Evolutionary conservation across 2,329 filamentous ascomycete species (phyloP).

Genomic region (Allantophomopsis cytisporea): DNA sequence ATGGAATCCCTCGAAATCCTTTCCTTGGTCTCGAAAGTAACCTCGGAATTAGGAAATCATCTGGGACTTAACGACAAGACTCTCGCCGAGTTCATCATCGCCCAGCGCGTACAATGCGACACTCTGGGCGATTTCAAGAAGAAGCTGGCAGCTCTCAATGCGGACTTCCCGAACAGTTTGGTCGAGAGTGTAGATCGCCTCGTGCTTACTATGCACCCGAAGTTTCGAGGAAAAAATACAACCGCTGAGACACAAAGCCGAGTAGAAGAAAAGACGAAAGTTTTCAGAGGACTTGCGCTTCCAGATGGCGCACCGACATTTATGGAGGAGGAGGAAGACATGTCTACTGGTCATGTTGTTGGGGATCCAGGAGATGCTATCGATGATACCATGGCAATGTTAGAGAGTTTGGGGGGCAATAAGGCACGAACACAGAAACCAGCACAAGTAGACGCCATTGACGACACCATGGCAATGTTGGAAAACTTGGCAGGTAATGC

Average conservation of each 20-base stretch:
- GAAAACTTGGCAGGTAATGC: conserved; percentile 68
- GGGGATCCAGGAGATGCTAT: conserved; percentile 17
- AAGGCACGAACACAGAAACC: conserved; percentile 12
- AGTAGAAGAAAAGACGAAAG: conserved; percentile 60
- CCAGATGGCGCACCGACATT: conserved; percentile 51
- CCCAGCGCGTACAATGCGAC: conserved; percentile 66
- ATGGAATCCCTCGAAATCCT: conserved; percentile 83
- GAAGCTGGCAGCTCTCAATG: conserved; percentile 62
- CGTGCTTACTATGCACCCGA: conserved; percentile 81
- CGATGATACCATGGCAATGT: conserved; percentile 9
- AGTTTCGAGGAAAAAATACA: conserved; percentile 50
- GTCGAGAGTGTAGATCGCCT: conserved; percentile 86
- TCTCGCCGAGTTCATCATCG: conserved; percentile 91
- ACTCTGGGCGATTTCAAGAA: conserved; percentile 61
- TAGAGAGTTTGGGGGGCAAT: not conserved
- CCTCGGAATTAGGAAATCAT: conserved; percentile 89
- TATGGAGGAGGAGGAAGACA: conserved; percentile 35
- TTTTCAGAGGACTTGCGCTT: conserved; percentile 84
- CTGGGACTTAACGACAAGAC: conserved; percentile 87
- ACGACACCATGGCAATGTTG: conserved; percentile 86
- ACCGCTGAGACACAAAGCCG: conserved; percentile 26
- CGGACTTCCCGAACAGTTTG: conserved; percentile 72
- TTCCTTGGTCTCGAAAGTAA: conserved; percentile 88
- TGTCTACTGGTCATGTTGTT: conserved; percentile 13
- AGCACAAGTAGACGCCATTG: conserved; percentile 52